Evolutionary conservation across 371 early-diverging fungal genomes (phyloP), one percentile per base, ranked within the genome.

Genomic region (Rhizopus sp.): DNA sequence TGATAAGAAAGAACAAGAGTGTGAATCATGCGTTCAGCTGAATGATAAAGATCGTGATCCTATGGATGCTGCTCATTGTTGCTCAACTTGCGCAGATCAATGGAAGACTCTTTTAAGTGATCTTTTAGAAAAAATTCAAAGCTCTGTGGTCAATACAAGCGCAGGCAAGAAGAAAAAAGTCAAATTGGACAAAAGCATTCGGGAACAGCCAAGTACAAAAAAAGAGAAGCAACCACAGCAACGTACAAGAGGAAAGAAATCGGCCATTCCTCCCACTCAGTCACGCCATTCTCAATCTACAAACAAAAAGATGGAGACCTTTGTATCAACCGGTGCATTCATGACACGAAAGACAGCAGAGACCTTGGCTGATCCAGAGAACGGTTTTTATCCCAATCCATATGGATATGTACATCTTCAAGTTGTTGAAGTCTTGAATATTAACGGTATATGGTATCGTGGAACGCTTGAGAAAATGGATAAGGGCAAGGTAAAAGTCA

Each of bases 361-460:
- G 32, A 61, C 67, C 3, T 61, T 82, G 5, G 68, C 54, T 6
- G 60, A 63, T 50, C 52, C 64, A 33, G 37, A 67, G 37, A 12
- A 57, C 48, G 64, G 77, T 56, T 74, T 78, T 55, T 59, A 70
- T 51, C 68, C 81, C 35, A 78, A 78, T 50, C 59, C 64, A 10
- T 60, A 80, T 47, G 73, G 80, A 2, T 78, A 77, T 48, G 50
- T 66, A 12, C 63, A 69, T 45, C 60, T 65, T 3, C 74, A 77
- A n/a, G 32, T 67, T 3, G 76, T 82, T 0, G 74, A 83, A 48
- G 78, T 81, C 0, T 59, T 71, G 0, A 74, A 75, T 40, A 66
- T 75, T 33, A 80, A 81, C 53, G 77, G 80, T 2, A 70, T 58
- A n/a, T 78, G 77, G 81, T 77, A 82, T 41, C 76, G 68, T 13